These are phyloP conservation scores for Phytophthora tentaculata DNA, from an alignment of 352 stramenopile species.

Conservation along the genomic window DNA sequence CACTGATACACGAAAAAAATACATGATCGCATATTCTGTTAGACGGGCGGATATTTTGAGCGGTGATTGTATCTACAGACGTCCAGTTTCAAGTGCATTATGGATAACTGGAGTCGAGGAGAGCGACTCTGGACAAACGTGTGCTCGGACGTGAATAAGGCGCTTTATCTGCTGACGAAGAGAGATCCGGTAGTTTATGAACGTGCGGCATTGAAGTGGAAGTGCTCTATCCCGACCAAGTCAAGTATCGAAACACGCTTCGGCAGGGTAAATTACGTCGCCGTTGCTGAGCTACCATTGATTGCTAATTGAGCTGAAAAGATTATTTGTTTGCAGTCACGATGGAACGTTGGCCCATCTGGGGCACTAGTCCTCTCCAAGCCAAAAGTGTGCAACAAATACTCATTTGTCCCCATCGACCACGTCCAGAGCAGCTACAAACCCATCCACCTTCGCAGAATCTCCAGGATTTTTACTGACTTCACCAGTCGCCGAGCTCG, in stretches of 20 bases:
- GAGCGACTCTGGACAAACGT: conserved; percentile 1
- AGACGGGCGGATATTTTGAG: conserved; percentile 26
- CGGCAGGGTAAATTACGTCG: conserved; percentile 45
- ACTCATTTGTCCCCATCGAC: too few species aligned
- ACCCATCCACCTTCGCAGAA: too few species aligned
- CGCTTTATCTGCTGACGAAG: conserved; percentile 49
- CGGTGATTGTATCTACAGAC: too few species aligned
- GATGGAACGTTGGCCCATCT: conserved; percentile 67
- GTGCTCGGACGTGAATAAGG: conserved; percentile 58
- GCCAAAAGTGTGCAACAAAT: too few species aligned
- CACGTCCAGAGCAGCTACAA: too few species aligned
- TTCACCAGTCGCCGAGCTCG: too few species aligned
- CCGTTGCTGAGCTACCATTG: not conserved
- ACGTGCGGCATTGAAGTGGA: conserved; percentile 42
- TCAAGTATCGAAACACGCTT: conserved; percentile 56
- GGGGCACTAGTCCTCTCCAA: too few species aligned
- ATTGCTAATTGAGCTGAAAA: conserved; percentile 15
- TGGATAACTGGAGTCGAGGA: conserved; percentile 7
- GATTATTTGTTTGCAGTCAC: conserved; percentile 43
- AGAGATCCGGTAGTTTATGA: conserved; percentile 67
- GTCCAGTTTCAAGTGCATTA: conserved; percentile 6
- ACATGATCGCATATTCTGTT: conserved; percentile 1
- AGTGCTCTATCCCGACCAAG: conserved; percentile 46
- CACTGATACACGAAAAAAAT: conserved; percentile 18
- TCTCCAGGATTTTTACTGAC: too few species aligned